These are phyloP conservation scores for Nothopassalora personata DNA, from an alignment of 2,329 filamentous ascomycete species.

Conservation along the genomic window DNA sequence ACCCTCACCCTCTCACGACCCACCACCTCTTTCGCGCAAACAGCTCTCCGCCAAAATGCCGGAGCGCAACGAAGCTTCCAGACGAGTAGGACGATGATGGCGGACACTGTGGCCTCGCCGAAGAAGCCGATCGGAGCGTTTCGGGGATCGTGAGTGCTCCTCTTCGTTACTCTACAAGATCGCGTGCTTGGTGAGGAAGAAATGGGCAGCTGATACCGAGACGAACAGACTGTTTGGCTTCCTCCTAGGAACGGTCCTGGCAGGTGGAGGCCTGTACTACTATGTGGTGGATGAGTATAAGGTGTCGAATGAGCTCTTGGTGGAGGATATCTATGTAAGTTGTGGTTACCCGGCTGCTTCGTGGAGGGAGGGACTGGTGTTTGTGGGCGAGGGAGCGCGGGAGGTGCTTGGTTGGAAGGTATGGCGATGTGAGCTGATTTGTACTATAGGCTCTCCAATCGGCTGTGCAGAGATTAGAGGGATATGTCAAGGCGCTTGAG, in stretches of 20 bases:
- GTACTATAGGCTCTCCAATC: slow-evolving; percentile 68
- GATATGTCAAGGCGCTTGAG: slow-evolving; percentile 77
- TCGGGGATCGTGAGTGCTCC: slow-evolving; percentile 60
- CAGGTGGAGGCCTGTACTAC: slow-evolving; percentile 79
- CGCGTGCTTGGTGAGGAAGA: background rate
- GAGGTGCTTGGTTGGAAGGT: background rate
- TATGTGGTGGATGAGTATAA: slow-evolving; percentile 93
- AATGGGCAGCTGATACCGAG: background rate
- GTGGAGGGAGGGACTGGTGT: background rate
- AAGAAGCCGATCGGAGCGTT: slow-evolving; percentile 66
- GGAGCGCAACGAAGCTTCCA: slow-evolving; percentile 33
- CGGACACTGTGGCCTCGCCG: slow-evolving; percentile 40
- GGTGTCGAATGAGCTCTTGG: slow-evolving; percentile 85
- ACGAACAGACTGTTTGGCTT: slow-evolving; percentile 75
- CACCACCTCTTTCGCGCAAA: slow-evolving; percentile 6
- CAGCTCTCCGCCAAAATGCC: slow-evolving; percentile 3
- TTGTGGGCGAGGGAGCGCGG: too few species aligned
- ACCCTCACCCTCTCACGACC: slow-evolving; percentile 16
- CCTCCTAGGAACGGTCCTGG: slow-evolving; percentile 73
- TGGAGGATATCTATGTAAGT: slow-evolving; percentile 93
- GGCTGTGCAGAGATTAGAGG: slow-evolving; percentile 78
- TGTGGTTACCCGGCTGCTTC: background rate
- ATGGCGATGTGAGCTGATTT: background rate
- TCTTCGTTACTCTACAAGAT: background rate
- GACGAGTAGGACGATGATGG: slow-evolving; percentile 28